phyloP scores from a whole-genome alignment of 306 rosid species.

The Sphenostylis stenocarpa region DNA sequence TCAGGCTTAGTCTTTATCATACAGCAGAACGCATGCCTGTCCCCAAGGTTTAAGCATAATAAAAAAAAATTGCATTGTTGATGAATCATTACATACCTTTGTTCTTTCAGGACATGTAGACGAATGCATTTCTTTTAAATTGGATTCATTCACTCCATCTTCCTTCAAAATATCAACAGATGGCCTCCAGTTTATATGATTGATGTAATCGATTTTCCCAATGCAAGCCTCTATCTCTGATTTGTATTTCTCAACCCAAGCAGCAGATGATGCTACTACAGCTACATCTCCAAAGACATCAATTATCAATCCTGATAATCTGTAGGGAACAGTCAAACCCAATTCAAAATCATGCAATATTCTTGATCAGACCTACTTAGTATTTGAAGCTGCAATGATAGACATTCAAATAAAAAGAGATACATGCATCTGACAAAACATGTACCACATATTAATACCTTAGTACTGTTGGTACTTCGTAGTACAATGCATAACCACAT shows the following conservation, averaged over 20 bases:
- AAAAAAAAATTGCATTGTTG: neutral
- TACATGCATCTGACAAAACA: neutral
- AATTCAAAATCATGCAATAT: slow-evolving; percentile 27
- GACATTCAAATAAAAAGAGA: slow-evolving; percentile 22
- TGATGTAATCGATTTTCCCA: slow-evolving; percentile 50
- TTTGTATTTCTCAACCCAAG: slow-evolving; percentile 96
- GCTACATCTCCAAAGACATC: slow-evolving; percentile 91
- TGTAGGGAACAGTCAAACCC: slow-evolving; percentile 35
- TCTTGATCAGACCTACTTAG: slow-evolving; percentile 16
- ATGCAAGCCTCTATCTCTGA: slow-evolving; percentile 68
- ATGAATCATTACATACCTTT: slow-evolving; percentile 50
- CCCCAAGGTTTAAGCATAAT: neutral
- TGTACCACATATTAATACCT: neutral
- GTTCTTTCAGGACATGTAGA: slow-evolving; percentile 67
- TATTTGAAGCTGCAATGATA: neutral
- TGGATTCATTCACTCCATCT: slow-evolving; percentile 72
- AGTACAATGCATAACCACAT: neutral
- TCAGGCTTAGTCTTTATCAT: neutral
- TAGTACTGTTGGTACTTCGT: neutral
- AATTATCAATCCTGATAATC: slow-evolving; percentile 85
- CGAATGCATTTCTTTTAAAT: slow-evolving; percentile 49
- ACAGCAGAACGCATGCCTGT: neutral
- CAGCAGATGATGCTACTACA: slow-evolving; percentile 91
- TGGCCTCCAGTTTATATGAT: slow-evolving; percentile 82
- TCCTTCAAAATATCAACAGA: slow-evolving; percentile 82